A percentile compares a stretch with the other conserved stretches of the same genome.
Evolutionary conservation across 2,329 filamentous ascomycete genomes (phyloP).

Genomic region (Hawksworthiomyces lignivorus): DNA sequence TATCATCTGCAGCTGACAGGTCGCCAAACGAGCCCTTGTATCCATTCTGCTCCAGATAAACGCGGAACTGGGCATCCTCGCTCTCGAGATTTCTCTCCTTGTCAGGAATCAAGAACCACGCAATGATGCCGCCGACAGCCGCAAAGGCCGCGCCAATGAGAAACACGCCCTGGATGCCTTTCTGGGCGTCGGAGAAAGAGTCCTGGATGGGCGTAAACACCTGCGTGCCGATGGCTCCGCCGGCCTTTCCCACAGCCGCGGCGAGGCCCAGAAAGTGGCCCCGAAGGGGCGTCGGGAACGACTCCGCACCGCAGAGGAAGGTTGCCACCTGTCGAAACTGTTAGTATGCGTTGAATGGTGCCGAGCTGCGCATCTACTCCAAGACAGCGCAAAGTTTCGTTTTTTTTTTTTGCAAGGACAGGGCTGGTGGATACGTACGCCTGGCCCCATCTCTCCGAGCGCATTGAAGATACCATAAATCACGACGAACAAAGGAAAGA

Average conservation of each 20-base stretch:
- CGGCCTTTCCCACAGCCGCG: conserved; percentile 39
- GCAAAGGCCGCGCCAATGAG: conserved; percentile 42
- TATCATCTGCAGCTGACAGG: too few species aligned
- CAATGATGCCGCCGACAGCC: conserved; percentile 34
- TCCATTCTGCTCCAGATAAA: conserved; percentile 2
- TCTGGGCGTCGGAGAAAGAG: conserved; percentile 29
- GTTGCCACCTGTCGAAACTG: too few species aligned
- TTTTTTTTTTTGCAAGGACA: too few species aligned
- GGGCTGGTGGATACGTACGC: too few species aligned
- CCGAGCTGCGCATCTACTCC: too few species aligned
- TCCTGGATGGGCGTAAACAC: conserved; percentile 43
- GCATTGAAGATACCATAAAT: conserved; percentile 43
- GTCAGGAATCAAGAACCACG: conserved; percentile 39
- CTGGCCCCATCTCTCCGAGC: conserved; percentile 42
- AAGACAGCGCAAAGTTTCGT: too few species aligned
- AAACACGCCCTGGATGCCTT: too few species aligned
- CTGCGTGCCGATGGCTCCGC: conserved; percentile 41
- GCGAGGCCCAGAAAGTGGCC: conserved; percentile 43
- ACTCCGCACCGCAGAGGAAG: too few species aligned
- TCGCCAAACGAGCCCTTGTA: conserved; percentile 6
- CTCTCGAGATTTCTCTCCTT: conserved; percentile 2
- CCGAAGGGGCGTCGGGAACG: too few species aligned
- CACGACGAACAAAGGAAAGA: conserved; percentile 43
- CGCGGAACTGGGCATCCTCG: conserved; percentile 4
- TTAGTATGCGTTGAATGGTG: too few species aligned